Evolutionary conservation across 1,284 basidiomycete species (phyloP), one percentile per base, ranked within the genome.

Genomic region (Leucoagaricus sp.): DNA sequence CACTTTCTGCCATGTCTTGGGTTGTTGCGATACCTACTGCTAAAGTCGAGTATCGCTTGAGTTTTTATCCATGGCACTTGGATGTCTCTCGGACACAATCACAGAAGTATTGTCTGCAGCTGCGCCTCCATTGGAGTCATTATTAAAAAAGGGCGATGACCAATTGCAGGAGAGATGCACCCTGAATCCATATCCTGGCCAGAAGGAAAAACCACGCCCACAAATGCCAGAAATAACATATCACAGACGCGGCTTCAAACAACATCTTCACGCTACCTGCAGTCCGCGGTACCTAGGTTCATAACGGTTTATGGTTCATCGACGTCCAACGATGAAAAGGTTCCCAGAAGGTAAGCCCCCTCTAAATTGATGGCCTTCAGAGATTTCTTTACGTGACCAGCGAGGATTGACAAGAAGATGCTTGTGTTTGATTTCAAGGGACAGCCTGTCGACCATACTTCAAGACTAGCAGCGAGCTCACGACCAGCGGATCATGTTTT

Each of bases 1-100:
- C 60, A 72, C 73, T 67, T 53, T 59, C 64, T 53, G 68, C 55
- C 73, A 75, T 75, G 58, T 23, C 40, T 49, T 25, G 40, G 23
- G n/a, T 29, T 26, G 23, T 17, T 26, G 29, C 25, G 29, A 26
- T 45, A 36, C 25, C 13, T 2, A 17, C 26, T 33, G 13, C 38
- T 38, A n/a, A n/a, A n/a, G 42, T 46, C 40, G 13, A 33, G 25
- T 12, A 33, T 42, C 15, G 19, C 42, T 17, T 46, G 33, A 19
- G 41, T 25, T 53, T 46, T 53, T 53, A 46, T 53, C 51, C 31
- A 34, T 21, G 10, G 15, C 15, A 17, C 15, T 15, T 45, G 12
- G 10, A 17, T 41, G 23, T 33, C 15, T 29, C 33, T 10, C 9
- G 21, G 51, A 44, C 42, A 45, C 51, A 45, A 28, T 53, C 51